Conservation (phyloP, 805 yeast species). For the Lipomyces chichibuensis region DNA sequence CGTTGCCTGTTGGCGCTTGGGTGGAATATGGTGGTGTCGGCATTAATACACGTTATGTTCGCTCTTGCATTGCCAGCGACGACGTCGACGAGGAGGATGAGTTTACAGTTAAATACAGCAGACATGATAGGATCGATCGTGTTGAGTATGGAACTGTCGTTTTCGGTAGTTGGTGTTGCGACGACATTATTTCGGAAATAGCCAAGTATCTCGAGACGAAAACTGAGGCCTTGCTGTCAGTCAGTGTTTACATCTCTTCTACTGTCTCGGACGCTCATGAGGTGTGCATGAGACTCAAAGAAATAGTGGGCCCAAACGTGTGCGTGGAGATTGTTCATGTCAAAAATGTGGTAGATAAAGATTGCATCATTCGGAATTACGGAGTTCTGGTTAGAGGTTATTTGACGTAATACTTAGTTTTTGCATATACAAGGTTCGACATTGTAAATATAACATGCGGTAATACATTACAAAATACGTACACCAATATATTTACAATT, state of each 20-base stretch:
- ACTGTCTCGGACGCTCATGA: neutral
- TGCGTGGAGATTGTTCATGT: slow-evolving; percentile 8
- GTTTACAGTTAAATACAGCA: neutral
- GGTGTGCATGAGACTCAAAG: neutral
- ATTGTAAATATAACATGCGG: neutral
- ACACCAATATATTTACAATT: neutral
- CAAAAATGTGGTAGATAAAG: neutral
- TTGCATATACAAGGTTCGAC: neutral
- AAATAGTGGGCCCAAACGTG: neutral
- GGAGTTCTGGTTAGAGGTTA: slow-evolving; percentile 6
- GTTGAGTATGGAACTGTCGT: slow-evolving; percentile 8
- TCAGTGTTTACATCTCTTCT: neutral
- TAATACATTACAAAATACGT: neutral
- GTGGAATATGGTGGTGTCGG: slow-evolving; percentile 76
- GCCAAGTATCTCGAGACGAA: neutral
- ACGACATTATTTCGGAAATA: neutral
- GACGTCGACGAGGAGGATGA: slow-evolving; percentile 49
- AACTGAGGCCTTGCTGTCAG: neutral
- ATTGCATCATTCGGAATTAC: neutral
- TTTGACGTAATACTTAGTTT: neutral
- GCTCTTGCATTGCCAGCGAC: slow-evolving; percentile 39
- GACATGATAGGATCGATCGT: neutral
- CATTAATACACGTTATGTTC: slow-evolving; percentile 48
- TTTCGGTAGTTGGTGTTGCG: slow-evolving; percentile 1
- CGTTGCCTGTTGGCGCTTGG: slow-evolving; percentile 63